Conservation (phyloP, 306 rosid species). For the Prinsepia uniflora region DNA sequence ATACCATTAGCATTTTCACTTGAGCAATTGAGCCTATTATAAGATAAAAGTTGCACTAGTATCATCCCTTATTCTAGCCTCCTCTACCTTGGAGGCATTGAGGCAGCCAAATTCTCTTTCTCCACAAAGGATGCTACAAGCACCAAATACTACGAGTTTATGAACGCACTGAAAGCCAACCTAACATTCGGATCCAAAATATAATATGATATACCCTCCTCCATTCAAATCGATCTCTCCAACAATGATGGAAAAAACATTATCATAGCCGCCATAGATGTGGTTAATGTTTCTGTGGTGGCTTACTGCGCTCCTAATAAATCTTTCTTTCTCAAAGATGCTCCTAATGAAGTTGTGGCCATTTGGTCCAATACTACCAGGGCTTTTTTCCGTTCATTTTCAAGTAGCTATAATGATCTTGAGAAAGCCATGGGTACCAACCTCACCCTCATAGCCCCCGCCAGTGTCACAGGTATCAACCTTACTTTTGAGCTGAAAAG, state of each 20-base stretch:
- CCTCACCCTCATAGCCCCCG: no score
- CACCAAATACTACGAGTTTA: background rate
- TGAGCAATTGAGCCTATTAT: no score
- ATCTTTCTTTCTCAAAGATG: background rate
- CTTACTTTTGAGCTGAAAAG: no score
- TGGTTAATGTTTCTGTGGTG: background rate
- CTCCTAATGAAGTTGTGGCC: background rate
- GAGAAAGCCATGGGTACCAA: no score
- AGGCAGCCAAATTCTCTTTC: background rate
- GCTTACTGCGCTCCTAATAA: background rate
- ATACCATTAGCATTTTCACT: no score
- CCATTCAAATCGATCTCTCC: background rate
- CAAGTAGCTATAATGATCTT: background rate
- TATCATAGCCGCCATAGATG: background rate
- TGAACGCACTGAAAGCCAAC: background rate
- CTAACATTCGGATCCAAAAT: background rate
- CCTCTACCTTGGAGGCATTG: background rate
- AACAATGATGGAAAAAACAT: background rate
- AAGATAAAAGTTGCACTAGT: no score
- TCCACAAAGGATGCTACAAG: background rate
- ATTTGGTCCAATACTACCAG: background rate
- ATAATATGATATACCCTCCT: background rate
- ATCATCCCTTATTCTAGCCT: background rate
- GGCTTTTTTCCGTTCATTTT: background rate
- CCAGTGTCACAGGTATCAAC: no score